Percentiles rank a stretch among this genome's conserved stretches.
Conservation (phyloP, 441 rosid species). For the Croton laevigatus region DNA sequence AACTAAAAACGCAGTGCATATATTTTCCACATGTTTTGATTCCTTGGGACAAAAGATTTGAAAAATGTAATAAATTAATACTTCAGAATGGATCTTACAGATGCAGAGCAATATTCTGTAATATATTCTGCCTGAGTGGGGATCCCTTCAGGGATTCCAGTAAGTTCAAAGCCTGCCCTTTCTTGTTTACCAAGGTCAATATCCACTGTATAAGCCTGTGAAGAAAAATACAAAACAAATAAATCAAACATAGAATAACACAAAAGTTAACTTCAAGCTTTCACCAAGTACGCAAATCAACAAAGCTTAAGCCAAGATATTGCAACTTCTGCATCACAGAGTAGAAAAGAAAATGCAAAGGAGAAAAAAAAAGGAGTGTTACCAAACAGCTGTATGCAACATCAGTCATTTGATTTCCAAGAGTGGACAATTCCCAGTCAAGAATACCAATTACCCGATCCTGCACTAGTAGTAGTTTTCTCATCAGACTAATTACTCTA, state of each 20-base stretch:
- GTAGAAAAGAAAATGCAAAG: slow-evolving; percentile 3
- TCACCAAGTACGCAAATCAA: neutral
- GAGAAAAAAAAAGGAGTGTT: slow-evolving; percentile 23
- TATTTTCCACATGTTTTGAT: neutral
- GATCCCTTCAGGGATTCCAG: slow-evolving; percentile 82
- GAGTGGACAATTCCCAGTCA: slow-evolving; percentile 96
- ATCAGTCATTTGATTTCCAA: slow-evolving; percentile 97
- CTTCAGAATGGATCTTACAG: slow-evolving; percentile 46
- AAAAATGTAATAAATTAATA: slow-evolving; percentile 3
- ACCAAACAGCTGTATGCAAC: slow-evolving; percentile 88
- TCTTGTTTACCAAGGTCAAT: slow-evolving; percentile 31
- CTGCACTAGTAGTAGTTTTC: slow-evolving; percentile 39
- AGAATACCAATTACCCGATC: slow-evolving; percentile 87
- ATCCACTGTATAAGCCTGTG: slow-evolving; percentile 63
- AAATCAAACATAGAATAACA: slow-evolving; percentile 12
- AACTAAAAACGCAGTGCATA: neutral
- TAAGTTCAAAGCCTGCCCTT: slow-evolving; percentile 51
- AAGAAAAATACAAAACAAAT: slow-evolving; percentile 24
- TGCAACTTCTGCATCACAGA: slow-evolving; percentile 1
- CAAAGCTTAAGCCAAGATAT: slow-evolving; percentile 3
- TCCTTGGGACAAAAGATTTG: neutral
- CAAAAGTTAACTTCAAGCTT: neutral
- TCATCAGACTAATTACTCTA: slow-evolving; percentile 5
- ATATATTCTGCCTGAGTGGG: slow-evolving; percentile 78
- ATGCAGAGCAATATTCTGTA: slow-evolving; percentile 72